Evolutionary conservation across 2,329 filamentous ascomycete genomes (phyloP).

Genomic region (Dryadomyces quercus-mongolicae): DNA sequence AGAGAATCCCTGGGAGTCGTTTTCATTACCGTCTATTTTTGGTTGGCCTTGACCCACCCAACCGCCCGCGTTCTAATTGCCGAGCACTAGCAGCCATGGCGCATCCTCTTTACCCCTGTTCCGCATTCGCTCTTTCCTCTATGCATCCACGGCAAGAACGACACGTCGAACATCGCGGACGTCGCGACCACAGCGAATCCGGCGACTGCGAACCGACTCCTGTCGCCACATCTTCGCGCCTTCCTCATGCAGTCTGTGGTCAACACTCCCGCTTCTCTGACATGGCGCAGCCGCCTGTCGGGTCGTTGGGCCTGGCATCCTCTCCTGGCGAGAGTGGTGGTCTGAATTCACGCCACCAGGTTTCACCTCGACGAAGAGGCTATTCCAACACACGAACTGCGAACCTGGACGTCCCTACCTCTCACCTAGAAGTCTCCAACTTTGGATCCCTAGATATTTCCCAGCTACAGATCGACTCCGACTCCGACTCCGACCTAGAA

Average conservation of each 20-base stretch:
- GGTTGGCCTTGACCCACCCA: background rate
- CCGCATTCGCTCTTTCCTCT: background rate
- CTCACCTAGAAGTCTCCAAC: background rate
- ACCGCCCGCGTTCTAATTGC: background rate
- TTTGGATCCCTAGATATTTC: constrained; percentile 11
- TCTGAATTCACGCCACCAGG: background rate
- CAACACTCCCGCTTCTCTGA: background rate
- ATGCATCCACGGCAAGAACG: background rate
- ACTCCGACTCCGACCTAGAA: constrained; percentile 27
- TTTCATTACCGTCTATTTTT: background rate
- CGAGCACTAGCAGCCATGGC: background rate
- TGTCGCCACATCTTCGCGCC: background rate
- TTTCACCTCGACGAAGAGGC: background rate
- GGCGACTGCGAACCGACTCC: background rate
- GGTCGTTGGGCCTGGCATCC: constrained; percentile 1
- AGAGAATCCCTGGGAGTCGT: background rate
- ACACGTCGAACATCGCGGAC: background rate
- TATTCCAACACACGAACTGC: background rate
- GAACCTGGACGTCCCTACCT: background rate
- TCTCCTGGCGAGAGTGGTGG: background rate
- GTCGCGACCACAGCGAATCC: background rate
- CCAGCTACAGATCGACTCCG: constrained; percentile 15
- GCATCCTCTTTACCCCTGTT: background rate
- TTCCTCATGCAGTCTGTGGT: background rate
- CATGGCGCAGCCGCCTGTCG: constrained; percentile 7